phyloP scores from a whole-genome alignment of 192 early-diverging fungal species.

The Coemansia sp. region DNA sequence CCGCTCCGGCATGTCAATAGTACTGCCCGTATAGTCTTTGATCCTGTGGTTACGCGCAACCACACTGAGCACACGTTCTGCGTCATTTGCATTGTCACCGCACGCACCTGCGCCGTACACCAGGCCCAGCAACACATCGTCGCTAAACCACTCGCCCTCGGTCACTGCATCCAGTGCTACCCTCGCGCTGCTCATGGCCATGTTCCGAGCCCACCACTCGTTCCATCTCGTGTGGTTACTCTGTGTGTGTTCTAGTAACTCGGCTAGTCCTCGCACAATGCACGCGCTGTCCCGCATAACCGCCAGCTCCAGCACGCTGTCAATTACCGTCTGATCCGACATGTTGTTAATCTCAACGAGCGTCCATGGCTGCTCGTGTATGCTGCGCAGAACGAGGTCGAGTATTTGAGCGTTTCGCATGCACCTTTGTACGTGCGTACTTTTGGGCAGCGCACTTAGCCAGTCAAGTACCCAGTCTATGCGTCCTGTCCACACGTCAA shows the following conservation, averaged over 20 bases:
- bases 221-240: background rate
- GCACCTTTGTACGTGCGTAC: background rate
- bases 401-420: background rate
- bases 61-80: background rate
- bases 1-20: background rate
- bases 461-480: conserved; percentile 27
- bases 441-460: conserved; percentile 11
- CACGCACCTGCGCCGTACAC: background rate
- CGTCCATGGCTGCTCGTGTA: background rate
- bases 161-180: background rate
- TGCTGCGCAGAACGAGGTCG: background rate
- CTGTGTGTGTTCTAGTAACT: background rate
- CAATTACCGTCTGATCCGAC: background rate
- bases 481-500: conserved; percentile 32
- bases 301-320: background rate
- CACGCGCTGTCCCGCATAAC: too few species aligned
- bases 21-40: background rate
- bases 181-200: background rate
- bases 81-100: background rate
- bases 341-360: background rate
- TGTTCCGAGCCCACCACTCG: background rate
- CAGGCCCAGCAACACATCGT: background rate
- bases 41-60: background rate
- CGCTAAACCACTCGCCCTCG: background rate
- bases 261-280: background rate